phyloP scores from a whole-genome alignment of 805 yeast species.

The Lipomyces sp. region DNA sequence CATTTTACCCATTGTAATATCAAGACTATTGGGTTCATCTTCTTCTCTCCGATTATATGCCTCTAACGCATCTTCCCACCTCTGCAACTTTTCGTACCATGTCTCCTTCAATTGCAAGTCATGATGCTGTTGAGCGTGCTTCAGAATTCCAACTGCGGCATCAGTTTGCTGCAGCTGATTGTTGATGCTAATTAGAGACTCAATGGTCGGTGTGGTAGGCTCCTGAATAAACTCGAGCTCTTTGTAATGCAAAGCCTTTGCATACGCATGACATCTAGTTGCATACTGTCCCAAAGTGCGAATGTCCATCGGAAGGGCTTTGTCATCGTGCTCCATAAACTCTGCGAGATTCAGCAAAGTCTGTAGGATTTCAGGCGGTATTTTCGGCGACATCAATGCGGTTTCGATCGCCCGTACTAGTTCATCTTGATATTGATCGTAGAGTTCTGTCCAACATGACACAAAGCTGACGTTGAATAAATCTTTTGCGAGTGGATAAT shows the following conservation, averaged over 20 bases:
- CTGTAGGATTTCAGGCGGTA: constrained; percentile 95
- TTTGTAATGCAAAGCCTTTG: constrained; percentile 94
- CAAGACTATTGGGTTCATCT: constrained; percentile 64
- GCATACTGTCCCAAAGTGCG: constrained; percentile 90
- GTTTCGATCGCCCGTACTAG: constrained; percentile 81
- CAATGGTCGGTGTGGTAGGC: constrained; percentile 89
- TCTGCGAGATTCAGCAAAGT: constrained; percentile 88
- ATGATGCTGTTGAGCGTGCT: constrained; percentile 85
- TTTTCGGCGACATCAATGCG: constrained; percentile 86
- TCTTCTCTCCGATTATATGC: constrained; percentile 83
- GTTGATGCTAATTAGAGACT: constrained; percentile 87
- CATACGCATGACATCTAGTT: constrained; percentile 94
- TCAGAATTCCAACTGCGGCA: constrained; percentile 95
- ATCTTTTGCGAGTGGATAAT: constrained; percentile 86
- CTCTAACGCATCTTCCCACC: constrained; percentile 97
- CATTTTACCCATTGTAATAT: constrained; percentile 96
- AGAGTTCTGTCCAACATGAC: constrained; percentile 92
- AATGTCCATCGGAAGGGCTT: constrained; percentile 88
- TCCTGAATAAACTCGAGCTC: constrained; percentile 94
- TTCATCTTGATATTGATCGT: constrained; percentile 87
- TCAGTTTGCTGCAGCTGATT: constrained; percentile 95
- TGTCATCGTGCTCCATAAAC: constrained; percentile 97
- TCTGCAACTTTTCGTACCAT: constrained; percentile 94
- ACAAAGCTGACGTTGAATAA: constrained; percentile 93
- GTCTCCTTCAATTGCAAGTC: constrained; percentile 86